These are phyloP conservation scores for Coprinopsis marcescibilis DNA, from an alignment of 768 basidiomycete species.

Conservation along the genomic window DNA sequence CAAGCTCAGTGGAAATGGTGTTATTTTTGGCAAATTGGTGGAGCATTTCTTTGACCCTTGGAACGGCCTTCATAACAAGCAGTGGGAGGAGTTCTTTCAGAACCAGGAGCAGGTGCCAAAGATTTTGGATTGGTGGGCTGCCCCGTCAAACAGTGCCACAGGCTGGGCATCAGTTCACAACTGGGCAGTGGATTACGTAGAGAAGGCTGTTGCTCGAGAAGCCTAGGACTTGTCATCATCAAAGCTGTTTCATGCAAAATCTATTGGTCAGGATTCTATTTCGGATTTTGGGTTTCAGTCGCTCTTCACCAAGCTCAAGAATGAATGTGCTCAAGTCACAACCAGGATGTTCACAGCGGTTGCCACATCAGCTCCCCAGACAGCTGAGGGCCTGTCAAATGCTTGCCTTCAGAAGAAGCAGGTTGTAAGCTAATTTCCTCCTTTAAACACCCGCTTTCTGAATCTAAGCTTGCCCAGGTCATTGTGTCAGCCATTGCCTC, in stretches of 20 bases:
- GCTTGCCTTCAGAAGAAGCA: not conserved
- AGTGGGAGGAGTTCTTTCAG: constrained; percentile 22
- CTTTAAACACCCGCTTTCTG: no score
- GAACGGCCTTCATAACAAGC: constrained; percentile 11
- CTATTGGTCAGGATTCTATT: not conserved
- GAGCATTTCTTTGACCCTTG: constrained; percentile 23
- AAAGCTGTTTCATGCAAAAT: not conserved
- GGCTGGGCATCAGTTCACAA: not conserved
- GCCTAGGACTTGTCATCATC: not conserved
- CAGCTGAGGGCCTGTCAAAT: not conserved
- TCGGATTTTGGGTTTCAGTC: not conserved
- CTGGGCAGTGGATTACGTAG: not conserved
- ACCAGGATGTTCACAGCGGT: not conserved
- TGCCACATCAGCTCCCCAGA: not conserved
- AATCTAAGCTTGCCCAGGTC: no score
- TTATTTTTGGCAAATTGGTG: constrained; percentile 17
- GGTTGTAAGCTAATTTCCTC: no score
- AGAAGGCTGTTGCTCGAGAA: not conserved
- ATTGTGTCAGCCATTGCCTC: not conserved
- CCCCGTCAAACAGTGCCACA: constrained; percentile 13
- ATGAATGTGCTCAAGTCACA: not conserved
- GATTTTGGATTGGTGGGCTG: constrained; percentile 24
- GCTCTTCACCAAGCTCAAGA: not conserved
- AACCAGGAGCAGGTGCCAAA: constrained; percentile 1
- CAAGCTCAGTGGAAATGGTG: constrained; percentile 1